A percentile compares a stretch with the other conserved stretches of the same genome.
phyloP scores from a whole-genome alignment of 2,329 filamentous ascomycete species.

The Neonectria magnoliae region DNA sequence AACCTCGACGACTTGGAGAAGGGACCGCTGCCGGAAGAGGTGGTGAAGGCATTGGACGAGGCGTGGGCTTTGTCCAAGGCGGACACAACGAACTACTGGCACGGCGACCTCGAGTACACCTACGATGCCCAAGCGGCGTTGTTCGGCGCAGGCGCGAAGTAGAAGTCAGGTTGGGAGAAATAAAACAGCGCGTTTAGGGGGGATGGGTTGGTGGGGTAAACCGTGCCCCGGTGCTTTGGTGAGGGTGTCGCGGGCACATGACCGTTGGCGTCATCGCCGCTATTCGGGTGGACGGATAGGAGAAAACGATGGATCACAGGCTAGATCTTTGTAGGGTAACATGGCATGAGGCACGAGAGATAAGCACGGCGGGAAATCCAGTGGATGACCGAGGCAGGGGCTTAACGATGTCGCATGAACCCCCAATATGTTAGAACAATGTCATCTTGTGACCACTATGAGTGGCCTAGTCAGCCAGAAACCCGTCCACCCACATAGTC shows the following conservation, averaged over 20 bases:
- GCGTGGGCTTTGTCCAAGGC: slow-evolving; percentile 79
- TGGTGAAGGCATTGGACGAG: slow-evolving; percentile 78
- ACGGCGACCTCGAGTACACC: slow-evolving; percentile 70
- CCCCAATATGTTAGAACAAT: not conserved
- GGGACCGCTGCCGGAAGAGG: slow-evolving; percentile 80
- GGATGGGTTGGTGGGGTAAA: not conserved
- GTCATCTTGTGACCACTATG: slow-evolving; percentile 11
- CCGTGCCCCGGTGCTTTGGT: slow-evolving; percentile 13
- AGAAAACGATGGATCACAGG: not conserved
- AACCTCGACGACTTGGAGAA: slow-evolving; percentile 69
- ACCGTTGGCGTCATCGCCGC: slow-evolving; percentile 31
- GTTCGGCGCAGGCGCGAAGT: slow-evolving; percentile 60
- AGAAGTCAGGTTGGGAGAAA: slow-evolving; percentile 3
- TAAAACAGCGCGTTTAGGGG: not conserved
- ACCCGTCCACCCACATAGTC: not conserved
- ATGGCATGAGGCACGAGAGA: slow-evolving; percentile 31
- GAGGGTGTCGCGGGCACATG: slow-evolving; percentile 37
- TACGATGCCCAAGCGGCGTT: slow-evolving; percentile 72
- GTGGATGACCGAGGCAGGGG: not conserved
- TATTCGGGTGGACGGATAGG: not conserved
- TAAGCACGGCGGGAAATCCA: not conserved
- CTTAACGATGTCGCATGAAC: slow-evolving; percentile 14
- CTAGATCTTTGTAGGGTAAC: slow-evolving; percentile 8
- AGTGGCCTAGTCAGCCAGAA: not conserved
- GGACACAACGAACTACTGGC: slow-evolving; percentile 64